Conservation (phyloP, 2,329 filamentous ascomycete species). For the Epichloe bromicola region DNA sequence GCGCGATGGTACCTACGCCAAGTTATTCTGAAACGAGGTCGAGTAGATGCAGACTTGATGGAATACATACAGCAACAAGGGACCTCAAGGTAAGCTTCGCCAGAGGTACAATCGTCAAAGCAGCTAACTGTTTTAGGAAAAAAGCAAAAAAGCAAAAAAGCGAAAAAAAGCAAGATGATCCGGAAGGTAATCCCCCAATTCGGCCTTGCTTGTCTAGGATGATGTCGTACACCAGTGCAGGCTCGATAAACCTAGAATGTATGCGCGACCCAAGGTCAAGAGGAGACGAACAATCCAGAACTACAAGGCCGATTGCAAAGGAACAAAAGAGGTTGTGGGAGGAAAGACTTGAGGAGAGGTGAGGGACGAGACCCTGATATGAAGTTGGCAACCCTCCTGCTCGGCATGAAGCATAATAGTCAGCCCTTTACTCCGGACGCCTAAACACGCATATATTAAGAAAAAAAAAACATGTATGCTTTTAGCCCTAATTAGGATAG, state of each 20-base stretch:
- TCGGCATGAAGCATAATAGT: neutral
- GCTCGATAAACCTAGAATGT: neutral
- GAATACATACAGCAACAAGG: too few species aligned
- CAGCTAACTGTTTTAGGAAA: neutral
- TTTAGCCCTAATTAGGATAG: too few species aligned
- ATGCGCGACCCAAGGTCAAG: neutral
- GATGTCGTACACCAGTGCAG: neutral
- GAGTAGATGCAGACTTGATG: too few species aligned
- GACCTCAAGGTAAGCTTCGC: too few species aligned
- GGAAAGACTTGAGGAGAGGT: neutral
- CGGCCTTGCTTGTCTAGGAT: neutral
- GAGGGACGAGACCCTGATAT: conserved; percentile 2
- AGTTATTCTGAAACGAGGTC: too few species aligned
- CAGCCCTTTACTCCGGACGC: neutral
- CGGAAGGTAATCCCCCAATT: neutral
- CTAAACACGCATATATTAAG: too few species aligned
- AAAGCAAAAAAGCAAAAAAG: neutral
- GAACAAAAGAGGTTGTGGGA: neutral
- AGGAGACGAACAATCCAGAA: neutral
- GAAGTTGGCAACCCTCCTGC: neutral
- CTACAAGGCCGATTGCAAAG: neutral
- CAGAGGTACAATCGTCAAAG: too few species aligned
- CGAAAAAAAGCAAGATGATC: neutral
- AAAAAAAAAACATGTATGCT: too few species aligned
- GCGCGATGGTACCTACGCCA: too few species aligned